Percentiles rank a stretch among this genome's conserved stretches.
Conservation (phyloP, 768 basidiomycete species). For the Lentinula guzmanii region DNA sequence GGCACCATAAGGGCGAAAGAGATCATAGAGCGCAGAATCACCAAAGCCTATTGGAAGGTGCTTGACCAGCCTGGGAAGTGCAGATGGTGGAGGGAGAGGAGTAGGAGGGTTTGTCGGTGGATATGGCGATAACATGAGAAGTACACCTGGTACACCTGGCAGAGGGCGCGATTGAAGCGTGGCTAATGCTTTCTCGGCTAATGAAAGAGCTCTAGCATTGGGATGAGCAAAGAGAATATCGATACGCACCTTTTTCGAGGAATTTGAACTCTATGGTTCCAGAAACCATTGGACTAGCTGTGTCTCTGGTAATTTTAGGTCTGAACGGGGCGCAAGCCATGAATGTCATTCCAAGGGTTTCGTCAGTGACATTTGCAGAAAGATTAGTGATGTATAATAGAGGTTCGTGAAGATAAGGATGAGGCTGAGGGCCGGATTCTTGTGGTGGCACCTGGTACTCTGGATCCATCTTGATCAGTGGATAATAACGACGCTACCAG, state of each 20-base stretch:
- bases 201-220: constrained; percentile 2
- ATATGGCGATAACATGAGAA: constrained; percentile 74
- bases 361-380: constrained; percentile 67
- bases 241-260: constrained; percentile 66
- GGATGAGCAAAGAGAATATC: constrained; percentile 6
- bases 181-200: constrained; percentile 87
- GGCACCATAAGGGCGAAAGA: constrained; percentile 81
- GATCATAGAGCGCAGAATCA: constrained; percentile 74
- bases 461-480: constrained; percentile 36
- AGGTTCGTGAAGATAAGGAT: constrained; percentile 84
- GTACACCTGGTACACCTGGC: constrained; percentile 45
- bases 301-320: constrained; percentile 67
- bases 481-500: background rate
- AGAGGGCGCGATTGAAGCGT: constrained; percentile 75
- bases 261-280: constrained; percentile 84
- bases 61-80: constrained; percentile 77
- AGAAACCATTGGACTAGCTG: constrained; percentile 40
- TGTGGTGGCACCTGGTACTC: constrained; percentile 31
- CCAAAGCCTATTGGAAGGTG: constrained; percentile 67
- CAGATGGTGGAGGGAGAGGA: constrained; percentile 68
- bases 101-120: constrained; percentile 75
- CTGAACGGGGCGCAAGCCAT: constrained; percentile 76
- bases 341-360: constrained; percentile 70
- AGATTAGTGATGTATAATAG: constrained; percentile 76
- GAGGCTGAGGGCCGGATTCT: constrained; percentile 38